Conservation (phyloP, 192 early-diverging fungal genomes). For the Pilobolus umbonatus region DNA sequence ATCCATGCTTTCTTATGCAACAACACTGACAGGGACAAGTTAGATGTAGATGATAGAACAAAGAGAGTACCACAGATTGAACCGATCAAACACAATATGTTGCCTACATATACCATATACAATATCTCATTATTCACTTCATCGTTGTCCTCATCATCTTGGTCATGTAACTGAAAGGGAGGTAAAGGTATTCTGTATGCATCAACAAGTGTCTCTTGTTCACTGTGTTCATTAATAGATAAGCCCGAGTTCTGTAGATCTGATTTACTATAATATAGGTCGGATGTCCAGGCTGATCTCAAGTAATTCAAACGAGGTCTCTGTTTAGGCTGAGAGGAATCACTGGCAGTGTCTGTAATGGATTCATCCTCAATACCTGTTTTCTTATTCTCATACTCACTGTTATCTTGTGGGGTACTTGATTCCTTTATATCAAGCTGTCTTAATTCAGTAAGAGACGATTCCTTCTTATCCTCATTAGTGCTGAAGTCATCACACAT, state of each 20-base stretch:
- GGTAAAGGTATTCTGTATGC: background rate
- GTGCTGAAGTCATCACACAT: too few relatives aligned
- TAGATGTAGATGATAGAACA: background rate
- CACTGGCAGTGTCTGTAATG: too few relatives aligned
- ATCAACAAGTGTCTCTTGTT: background rate
- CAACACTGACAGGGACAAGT: background rate
- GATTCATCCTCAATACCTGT: too few relatives aligned
- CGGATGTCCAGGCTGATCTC: background rate
- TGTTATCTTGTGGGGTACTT: too few relatives aligned
- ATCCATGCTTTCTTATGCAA: too few relatives aligned
- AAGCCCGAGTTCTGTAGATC: background rate
- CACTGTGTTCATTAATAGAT: background rate
- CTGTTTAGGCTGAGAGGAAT: too few relatives aligned
- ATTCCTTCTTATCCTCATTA: too few relatives aligned
- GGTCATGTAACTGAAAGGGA: background rate
- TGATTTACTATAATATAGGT: background rate
- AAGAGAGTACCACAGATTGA: conserved; percentile 1
- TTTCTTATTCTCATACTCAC: too few relatives aligned
- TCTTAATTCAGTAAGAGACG: too few relatives aligned
- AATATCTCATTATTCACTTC: background rate
- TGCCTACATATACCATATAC: background rate
- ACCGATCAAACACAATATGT: background rate
- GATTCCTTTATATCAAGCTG: too few relatives aligned
- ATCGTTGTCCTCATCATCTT: conserved; percentile 2
- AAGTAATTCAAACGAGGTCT: background rate